Conservation (phyloP, 2,329 filamentous ascomycete genomes). For the Metarhizium guizhouense region DNA sequence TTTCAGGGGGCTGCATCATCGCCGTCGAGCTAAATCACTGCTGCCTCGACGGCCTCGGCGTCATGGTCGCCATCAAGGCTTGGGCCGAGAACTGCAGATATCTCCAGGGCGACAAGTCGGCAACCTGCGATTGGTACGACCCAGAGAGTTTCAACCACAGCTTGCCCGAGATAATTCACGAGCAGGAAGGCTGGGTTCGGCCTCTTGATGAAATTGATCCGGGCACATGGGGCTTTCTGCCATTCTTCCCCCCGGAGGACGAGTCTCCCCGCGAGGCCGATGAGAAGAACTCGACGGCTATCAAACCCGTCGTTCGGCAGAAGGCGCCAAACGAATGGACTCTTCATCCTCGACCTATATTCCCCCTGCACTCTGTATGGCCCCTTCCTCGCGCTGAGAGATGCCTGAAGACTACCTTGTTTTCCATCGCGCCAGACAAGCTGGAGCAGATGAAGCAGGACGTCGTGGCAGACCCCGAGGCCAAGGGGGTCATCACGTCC, state of each 20-base stretch:
- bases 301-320: neutral
- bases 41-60: constrained; percentile 20
- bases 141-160: constrained; percentile 22
- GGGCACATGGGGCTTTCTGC: constrained; percentile 16
- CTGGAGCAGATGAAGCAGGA: constrained; percentile 20
- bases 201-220: constrained; percentile 17
- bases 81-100: constrained; percentile 23
- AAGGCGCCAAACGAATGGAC: neutral
- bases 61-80: constrained; percentile 17
- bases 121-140: constrained; percentile 17
- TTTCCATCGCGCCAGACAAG: constrained; percentile 22
- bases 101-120: constrained; percentile 15
- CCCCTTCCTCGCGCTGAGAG: constrained; percentile 18
- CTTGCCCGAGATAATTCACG: constrained; percentile 18
- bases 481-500: constrained; percentile 17
- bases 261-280: neutral
- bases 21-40: constrained; percentile 16
- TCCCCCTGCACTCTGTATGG: constrained; percentile 19
- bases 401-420: constrained; percentile 19
- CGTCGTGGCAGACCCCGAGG: constrained; percentile 14
- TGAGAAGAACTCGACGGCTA: neutral
- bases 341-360: constrained; percentile 15
- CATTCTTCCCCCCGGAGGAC: constrained; percentile 12
- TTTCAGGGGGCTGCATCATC: constrained; percentile 21
- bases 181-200: constrained; percentile 14